phyloP scores from a whole-genome alignment of 1,284 basidiomycete species.

The Trichosporon asahii region DNA sequence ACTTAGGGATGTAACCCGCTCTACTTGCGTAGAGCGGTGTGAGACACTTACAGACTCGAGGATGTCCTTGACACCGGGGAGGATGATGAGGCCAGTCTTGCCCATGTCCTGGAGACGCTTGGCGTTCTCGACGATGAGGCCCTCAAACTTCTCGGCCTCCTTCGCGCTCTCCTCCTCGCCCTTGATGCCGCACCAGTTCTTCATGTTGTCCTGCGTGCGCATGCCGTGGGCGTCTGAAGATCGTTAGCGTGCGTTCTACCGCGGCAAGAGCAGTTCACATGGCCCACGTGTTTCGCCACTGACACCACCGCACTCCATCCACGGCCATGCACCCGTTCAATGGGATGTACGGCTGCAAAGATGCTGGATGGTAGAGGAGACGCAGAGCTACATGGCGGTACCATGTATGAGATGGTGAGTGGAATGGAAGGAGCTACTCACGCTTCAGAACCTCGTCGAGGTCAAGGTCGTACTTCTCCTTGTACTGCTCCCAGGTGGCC shows the following conservation, averaged over 20 bases:
- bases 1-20: neutral
- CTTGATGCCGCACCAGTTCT: constrained; percentile 62
- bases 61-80: constrained; percentile 45
- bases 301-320: neutral
- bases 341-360: neutral
- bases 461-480: constrained; percentile 45
- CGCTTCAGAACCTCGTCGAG: constrained; percentile 47
- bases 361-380: neutral
- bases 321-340: neutral
- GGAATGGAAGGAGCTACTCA: constrained; percentile 24
- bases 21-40: neutral
- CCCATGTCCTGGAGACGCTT: constrained; percentile 42
- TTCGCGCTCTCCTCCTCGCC: constrained; percentile 55
- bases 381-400: neutral
- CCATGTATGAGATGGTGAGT: neutral
- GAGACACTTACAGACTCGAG: constrained; percentile 21
- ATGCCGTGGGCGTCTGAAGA: constrained; percentile 67
- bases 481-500: constrained; percentile 48
- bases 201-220: constrained; percentile 66
- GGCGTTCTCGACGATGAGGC: constrained; percentile 47
- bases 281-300: neutral
- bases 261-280: neutral
- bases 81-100: constrained; percentile 44
- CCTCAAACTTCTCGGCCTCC: constrained; percentile 44
- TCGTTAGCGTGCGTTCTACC: neutral